Base-by-base conservation (phyloP, 1,139 yeast species). In the Yamadazyma conglobata region DNA sequence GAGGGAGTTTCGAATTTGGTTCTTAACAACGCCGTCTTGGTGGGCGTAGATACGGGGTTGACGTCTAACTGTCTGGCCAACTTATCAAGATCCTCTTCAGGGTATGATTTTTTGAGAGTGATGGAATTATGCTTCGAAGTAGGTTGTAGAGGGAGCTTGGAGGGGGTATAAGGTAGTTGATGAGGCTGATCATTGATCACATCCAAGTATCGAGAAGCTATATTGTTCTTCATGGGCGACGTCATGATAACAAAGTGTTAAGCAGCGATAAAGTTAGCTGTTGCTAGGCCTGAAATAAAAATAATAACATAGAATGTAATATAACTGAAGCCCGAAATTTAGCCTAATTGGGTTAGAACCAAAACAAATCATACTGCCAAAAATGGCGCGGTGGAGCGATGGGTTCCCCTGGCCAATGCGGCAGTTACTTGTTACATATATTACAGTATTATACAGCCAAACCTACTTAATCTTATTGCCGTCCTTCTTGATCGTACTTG, bases 1-100 rank as follows among this genome's bases (percentile, higher is more conserved):
- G 71, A 64, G 2, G 71, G 70, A 0, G 71, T 56, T 34, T 65
- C 72, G 38, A 59, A 68, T 27, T 57, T 54, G n/a, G 64, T 46
- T 26, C 64, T 48, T 11, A 64, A 45, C 16, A 60, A 42, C 3
- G 54, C 56, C 2, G 57, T 52, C 31, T 55, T 60, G 13, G 58
- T 45, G 5, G 65, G 60, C 17, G 55, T 47, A 4, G 47, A 29
- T 2, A 46, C 25, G 2, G 60, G 55, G 4, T 55, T 50, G 14
- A 58, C 43, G 34, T 62, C 53, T 39, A 68, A 47, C 41, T 68
- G 64, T 28, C 56, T 50, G 4, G 73, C 73, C 32, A 68, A 49
- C 12, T 46, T 55, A 30, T 68, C 73, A 33, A 68, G 51, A 35
- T 67, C 73, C 32, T 56, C 56, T 23, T 50, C 46, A n/a, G 46